These are phyloP conservation scores for Zarea fungicola DNA, from an alignment of 2,329 filamentous ascomycete genomes.

Conservation along the genomic window DNA sequence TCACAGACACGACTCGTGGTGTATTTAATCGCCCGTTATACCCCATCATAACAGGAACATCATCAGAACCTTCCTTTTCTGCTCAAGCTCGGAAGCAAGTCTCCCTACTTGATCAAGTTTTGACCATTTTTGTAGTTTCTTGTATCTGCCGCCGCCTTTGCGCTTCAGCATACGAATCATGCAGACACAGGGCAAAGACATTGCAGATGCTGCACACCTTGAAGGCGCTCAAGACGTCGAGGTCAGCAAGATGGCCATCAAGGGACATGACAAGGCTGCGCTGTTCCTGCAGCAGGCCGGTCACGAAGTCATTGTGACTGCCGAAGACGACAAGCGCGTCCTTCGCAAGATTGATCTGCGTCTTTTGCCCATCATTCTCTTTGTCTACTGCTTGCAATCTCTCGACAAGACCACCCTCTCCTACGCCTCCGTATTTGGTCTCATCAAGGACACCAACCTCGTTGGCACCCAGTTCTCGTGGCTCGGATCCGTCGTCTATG, in stretches of 20 bases:
- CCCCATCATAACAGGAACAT: neutral
- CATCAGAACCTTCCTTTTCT: too few relatives aligned
- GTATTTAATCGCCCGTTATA: neutral
- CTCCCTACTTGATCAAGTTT: too few relatives aligned
- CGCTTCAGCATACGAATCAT: too few relatives aligned
- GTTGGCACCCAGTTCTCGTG: slow-evolving; percentile 55
- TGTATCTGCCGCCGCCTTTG: too few relatives aligned
- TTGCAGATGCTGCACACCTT: neutral
- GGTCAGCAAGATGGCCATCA: neutral
- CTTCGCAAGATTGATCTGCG: slow-evolving; percentile 44
- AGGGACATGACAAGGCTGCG: slow-evolving; percentile 40
- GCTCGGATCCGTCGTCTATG: slow-evolving; percentile 43
- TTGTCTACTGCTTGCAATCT: slow-evolving; percentile 41
- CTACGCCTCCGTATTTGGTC: slow-evolving; percentile 60
- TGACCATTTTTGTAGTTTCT: too few relatives aligned
- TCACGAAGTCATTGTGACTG: slow-evolving; percentile 41
- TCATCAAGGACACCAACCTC: slow-evolving; percentile 47
- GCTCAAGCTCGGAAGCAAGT: too few relatives aligned
- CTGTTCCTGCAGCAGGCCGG: slow-evolving; percentile 42
- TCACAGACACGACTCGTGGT: neutral
- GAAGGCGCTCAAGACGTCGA: slow-evolving; percentile 4
- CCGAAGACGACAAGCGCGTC: slow-evolving; percentile 45
- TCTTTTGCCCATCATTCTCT: slow-evolving; percentile 45
- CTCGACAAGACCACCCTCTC: slow-evolving; percentile 38
- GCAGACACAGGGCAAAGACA: too few relatives aligned